Base-by-base conservation (phyloP, 2,329 filamentous ascomycete genomes). In the Monosporascus sp. region DNA sequence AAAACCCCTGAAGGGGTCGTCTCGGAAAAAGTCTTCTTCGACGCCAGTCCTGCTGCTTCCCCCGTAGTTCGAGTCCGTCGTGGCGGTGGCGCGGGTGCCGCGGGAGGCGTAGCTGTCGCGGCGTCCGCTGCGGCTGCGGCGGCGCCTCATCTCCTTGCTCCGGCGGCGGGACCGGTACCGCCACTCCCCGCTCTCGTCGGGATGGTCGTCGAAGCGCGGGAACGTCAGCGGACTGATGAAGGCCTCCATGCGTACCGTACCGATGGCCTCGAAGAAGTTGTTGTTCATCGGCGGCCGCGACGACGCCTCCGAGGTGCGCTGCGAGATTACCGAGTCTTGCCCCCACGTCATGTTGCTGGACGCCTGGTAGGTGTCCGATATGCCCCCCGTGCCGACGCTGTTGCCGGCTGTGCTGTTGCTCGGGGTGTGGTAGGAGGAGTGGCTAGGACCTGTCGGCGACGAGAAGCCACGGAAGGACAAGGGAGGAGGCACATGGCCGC, bases 221-320 rank as follows among this genome's bases (percentile, higher is more conserved):
- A 77, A 74, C 1, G 80, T 74, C 11, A 85, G 68, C 0, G 83
- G 83, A 61, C 77, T 84, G 60, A 99, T 95, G 68, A 97, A 99
- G 0, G 94, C 94, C 70, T 97, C 93, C 93, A 99, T 97, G 27
- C 94, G 84, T 47, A 97, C 84, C 2, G 92, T 97, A 1, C 92
- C 91, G 53, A 95, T 87, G 1, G 88, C 88, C 62, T 95, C 91
- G 65, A 94, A 94, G 73, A 94, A 92, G 68, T 84, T 84, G 53
- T 73, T 25, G 22, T 46, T 46, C 39, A 20, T 43, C 17, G 74
- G 60, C 31, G 70, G 69, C 6, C 72, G 68, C 9, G 77, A 80
- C 1, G 79, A 83, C 3, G 78, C 77, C 55, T 83, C 80, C 0
- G 79, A 81, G 3, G 78, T 79, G n/a, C 78, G 73, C 55, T 76